Conservation (phyloP, 495 filamentous ascomycete species). For the Penicillium parvum region DNA sequence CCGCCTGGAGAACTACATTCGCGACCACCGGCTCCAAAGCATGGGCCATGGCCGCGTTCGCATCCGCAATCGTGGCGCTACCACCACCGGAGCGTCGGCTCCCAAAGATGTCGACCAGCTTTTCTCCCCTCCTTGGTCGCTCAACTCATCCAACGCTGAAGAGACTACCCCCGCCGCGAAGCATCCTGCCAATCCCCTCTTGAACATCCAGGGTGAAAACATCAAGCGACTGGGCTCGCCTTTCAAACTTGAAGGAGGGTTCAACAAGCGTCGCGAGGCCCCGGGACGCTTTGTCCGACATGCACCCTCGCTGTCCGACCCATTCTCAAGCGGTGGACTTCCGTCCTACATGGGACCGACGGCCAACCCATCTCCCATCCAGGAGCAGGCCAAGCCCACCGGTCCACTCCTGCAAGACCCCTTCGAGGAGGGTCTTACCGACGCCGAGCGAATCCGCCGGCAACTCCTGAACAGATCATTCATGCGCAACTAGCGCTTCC, state of each 20-base stretch:
- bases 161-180: slow-evolving; percentile 23
- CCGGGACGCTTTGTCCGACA: slow-evolving; percentile 29
- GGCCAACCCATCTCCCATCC: slow-evolving; percentile 14
- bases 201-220: slow-evolving; percentile 34
- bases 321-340: slow-evolving; percentile 30
- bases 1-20: slow-evolving; percentile 47
- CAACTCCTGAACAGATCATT: slow-evolving; percentile 43
- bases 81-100: slow-evolving; percentile 36
- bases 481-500: slow-evolving; percentile 26
- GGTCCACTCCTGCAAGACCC: slow-evolving; percentile 32
- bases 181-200: slow-evolving; percentile 24
- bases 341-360: slow-evolving; percentile 12
- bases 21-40: slow-evolving; percentile 41
- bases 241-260: slow-evolving; percentile 37
- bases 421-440: slow-evolving; percentile 38
- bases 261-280: slow-evolving; percentile 26
- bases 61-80: slow-evolving; percentile 48
- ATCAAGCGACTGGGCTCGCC: slow-evolving; percentile 51
- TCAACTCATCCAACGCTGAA: slow-evolving; percentile 32
- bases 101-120: slow-evolving; percentile 40
- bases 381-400: slow-evolving; percentile 12
- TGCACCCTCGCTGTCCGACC: slow-evolving; percentile 41
- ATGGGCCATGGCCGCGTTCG: slow-evolving; percentile 45
- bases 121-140: slow-evolving; percentile 46
- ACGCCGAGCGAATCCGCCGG: slow-evolving; percentile 46